These are phyloP conservation scores for Debaryomycetaceae sp. DNA, from an alignment of 1,139 yeast genomes.

Conservation along the genomic window DNA sequence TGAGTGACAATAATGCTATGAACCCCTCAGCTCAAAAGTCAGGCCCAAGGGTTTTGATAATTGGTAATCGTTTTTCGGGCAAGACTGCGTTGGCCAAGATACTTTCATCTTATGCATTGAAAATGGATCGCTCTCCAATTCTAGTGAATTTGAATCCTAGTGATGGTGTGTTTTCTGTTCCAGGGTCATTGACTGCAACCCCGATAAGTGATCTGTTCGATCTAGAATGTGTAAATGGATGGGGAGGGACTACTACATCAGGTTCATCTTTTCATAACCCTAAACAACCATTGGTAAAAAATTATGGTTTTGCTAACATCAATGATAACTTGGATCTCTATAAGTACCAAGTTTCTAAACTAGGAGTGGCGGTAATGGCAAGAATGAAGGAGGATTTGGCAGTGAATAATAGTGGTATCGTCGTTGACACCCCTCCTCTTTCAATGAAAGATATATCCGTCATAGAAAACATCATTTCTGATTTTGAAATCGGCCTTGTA, in stretches of 20 bases:
- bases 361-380: constrained; percentile 57
- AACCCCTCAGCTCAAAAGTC: constrained; percentile 11
- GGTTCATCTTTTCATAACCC: constrained; percentile 83
- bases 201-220: constrained; percentile 80
- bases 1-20: constrained; percentile 21
- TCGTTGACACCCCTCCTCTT: constrained; percentile 80
- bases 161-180: constrained; percentile 74
- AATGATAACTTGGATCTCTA: constrained; percentile 60
- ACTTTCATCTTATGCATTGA: constrained; percentile 71
- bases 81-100: constrained; percentile 74
- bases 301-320: constrained; percentile 66
- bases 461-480: constrained; percentile 58
- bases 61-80: constrained; percentile 75
- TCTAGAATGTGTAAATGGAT: constrained; percentile 64
- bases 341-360: constrained; percentile 49
- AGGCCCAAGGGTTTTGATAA: constrained; percentile 69
- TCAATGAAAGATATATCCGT: constrained; percentile 47
- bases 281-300: constrained; percentile 81
- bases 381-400: constrained; percentile 55
- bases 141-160: constrained; percentile 81
- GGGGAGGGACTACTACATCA: constrained; percentile 85
- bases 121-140: constrained; percentile 60
- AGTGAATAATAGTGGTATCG: constrained; percentile 55
- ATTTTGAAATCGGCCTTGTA: constrained; percentile 56
- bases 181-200: constrained; percentile 84